Conservation (phyloP, 75 land plant genomes). For the Sequoia sempervirens region DNA sequence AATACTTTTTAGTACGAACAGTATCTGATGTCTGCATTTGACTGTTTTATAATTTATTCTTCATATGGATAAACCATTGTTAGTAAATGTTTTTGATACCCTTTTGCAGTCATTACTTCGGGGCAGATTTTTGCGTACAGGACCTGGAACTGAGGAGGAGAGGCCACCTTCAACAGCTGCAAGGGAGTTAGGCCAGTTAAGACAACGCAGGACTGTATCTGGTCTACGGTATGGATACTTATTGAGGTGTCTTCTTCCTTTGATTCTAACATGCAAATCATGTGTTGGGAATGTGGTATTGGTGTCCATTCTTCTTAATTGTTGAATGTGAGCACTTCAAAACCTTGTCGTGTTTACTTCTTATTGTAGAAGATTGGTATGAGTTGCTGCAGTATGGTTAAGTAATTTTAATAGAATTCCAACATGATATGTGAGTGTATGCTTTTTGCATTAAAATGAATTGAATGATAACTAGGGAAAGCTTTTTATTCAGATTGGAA, state of each 20-base stretch:
- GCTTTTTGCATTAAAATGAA: constrained; percentile 8
- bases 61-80: not conserved
- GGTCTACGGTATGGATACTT: constrained; percentile 63
- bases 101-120: constrained; percentile 68
- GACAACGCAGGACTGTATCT: constrained; percentile 82
- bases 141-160: constrained; percentile 53
- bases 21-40: not conserved
- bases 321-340: not conserved
- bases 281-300: not conserved
- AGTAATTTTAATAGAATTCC: not conserved
- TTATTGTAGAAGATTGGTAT: not conserved
- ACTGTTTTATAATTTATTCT: not conserved
- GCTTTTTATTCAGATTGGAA: constrained; percentile 78
- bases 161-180: constrained; percentile 80
- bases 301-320: not conserved
- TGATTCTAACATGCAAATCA: not conserved
- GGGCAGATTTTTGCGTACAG: constrained; percentile 85
- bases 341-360: not conserved
- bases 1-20: not conserved
- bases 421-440: not conserved
- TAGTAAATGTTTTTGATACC: constrained; percentile 2
- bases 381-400: not conserved
- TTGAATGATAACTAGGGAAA: constrained; percentile 49
- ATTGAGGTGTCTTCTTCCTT: not conserved
- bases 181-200: constrained; percentile 77